phyloP scores from a whole-genome alignment of 805 yeast species.

The Candida insectorum region DNA sequence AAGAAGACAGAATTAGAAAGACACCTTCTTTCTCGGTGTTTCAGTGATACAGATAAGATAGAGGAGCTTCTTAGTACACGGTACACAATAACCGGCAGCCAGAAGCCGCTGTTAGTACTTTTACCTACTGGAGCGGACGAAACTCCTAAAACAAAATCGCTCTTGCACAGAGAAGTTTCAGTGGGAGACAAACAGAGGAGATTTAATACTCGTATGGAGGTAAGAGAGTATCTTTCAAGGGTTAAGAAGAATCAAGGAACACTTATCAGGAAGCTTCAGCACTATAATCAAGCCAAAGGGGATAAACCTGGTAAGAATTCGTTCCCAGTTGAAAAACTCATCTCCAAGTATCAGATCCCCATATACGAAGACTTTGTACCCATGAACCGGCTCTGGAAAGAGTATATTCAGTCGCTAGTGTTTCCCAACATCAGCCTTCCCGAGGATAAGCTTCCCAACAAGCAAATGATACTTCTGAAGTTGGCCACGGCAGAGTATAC shows the following conservation, averaged over 20 bases:
- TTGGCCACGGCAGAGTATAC: slow-evolving; percentile 76
- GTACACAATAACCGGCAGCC: slow-evolving; percentile 44
- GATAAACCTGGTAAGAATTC: slow-evolving; percentile 19
- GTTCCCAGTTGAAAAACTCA: slow-evolving; percentile 19
- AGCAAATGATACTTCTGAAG: slow-evolving; percentile 44
- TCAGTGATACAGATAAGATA: slow-evolving; percentile 33
- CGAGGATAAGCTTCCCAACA: slow-evolving; percentile 20
- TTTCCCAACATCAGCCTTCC: slow-evolving; percentile 19
- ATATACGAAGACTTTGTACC: slow-evolving; percentile 49
- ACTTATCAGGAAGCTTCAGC: slow-evolving; percentile 35
- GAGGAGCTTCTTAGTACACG: slow-evolving; percentile 41
- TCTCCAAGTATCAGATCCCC: slow-evolving; percentile 29
- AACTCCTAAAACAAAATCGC: slow-evolving; percentile 15
- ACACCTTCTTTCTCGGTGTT: slow-evolving; percentile 44
- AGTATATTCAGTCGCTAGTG: slow-evolving; percentile 58
- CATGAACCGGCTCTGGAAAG: slow-evolving; percentile 69
- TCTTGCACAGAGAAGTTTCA: slow-evolving; percentile 14
- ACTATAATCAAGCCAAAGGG: slow-evolving; percentile 16
- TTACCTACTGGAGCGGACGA: slow-evolving; percentile 30
- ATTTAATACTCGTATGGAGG: slow-evolving; percentile 35
- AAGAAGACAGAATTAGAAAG: slow-evolving; percentile 43
- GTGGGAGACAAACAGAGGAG: slow-evolving; percentile 17
- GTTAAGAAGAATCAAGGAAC: slow-evolving; percentile 39
- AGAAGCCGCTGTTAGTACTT: slow-evolving; percentile 43
- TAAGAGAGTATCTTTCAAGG: slow-evolving; percentile 37